Evolutionary conservation across 306 rosid species (phyloP).

Genomic region (Arachis hypogaea): DNA sequence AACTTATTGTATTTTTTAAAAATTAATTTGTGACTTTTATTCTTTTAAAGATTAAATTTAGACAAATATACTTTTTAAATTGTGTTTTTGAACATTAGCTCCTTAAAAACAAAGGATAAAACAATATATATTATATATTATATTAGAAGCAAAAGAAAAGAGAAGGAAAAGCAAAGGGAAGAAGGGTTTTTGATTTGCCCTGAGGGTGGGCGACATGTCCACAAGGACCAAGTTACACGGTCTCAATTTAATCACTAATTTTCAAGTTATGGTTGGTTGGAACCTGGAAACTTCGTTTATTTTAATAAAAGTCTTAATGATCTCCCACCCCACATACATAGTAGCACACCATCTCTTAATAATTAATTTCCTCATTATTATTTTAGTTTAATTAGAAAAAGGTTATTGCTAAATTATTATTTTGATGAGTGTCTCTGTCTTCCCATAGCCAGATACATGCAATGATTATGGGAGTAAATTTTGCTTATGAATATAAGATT

Average conservation of each 20-base stretch:
- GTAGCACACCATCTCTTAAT: too few species aligned
- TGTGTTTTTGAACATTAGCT: too few species aligned
- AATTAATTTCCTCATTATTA: slow-evolving; percentile 14
- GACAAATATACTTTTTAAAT: too few species aligned
- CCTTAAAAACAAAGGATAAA: too few species aligned
- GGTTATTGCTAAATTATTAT: slow-evolving; percentile 5
- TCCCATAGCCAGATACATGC: slow-evolving; percentile 32
- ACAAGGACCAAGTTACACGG: slow-evolving; percentile 49
- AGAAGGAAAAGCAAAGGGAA: slow-evolving; percentile 20
- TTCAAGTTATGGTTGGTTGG: slow-evolving; percentile 47
- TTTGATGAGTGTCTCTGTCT: slow-evolving; percentile 26
- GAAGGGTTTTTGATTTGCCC: slow-evolving; percentile 54
- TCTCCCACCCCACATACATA: slow-evolving; percentile 16
- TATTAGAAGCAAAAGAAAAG: background rate
- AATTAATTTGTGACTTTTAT: too few species aligned
- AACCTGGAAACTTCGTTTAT: slow-evolving; percentile 43
- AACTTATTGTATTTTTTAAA: too few species aligned
- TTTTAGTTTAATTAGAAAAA: slow-evolving; percentile 28
- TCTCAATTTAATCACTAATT: slow-evolving; percentile 46
- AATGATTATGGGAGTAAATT: slow-evolving; percentile 44
- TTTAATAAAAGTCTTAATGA: slow-evolving; percentile 34
- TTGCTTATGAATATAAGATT: slow-evolving; percentile 24
- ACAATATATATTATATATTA: background rate
- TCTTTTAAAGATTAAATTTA: too few species aligned
- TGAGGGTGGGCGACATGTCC: slow-evolving; percentile 66